These are phyloP conservation scores for Cutaneotrichosporon curvatum DNA, from an alignment of 1,284 basidiomycete genomes.

Conservation along the genomic window DNA sequence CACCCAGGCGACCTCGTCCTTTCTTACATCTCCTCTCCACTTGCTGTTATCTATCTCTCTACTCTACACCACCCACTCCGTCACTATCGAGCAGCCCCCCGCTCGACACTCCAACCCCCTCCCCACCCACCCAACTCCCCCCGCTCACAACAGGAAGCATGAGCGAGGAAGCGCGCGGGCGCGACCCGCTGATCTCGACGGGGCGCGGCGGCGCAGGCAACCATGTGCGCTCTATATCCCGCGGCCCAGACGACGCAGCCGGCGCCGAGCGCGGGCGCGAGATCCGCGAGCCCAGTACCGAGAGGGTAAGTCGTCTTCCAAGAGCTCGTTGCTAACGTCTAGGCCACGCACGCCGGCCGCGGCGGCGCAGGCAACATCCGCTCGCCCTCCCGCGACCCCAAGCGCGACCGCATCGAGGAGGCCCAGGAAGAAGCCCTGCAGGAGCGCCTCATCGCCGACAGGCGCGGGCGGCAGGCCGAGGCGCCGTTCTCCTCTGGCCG, in stretches of 20 bases:
- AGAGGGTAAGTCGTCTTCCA: constrained; percentile 25
- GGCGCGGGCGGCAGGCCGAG: constrained; percentile 38
- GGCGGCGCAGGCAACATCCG: constrained; percentile 46
- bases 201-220: constrained; percentile 46
- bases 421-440: constrained; percentile 38
- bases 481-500: constrained; percentile 39
- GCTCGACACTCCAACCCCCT: background rate
- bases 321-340: background rate
- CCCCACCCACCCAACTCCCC: background rate
- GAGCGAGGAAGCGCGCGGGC: constrained; percentile 15
- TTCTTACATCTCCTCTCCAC: too few species aligned
- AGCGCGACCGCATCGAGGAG: constrained; percentile 23
- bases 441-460: constrained; percentile 39
- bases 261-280: constrained; percentile 41
- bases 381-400: constrained; percentile 35
- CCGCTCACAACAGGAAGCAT: constrained; percentile 13
- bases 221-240: constrained; percentile 36
- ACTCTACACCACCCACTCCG: background rate
- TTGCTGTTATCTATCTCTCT: background rate
- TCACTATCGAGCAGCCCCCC: too few species aligned
- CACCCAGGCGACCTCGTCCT: too few species aligned
- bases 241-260: constrained; percentile 33
- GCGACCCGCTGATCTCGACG: constrained; percentile 32
- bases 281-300: constrained; percentile 19
- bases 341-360: constrained; percentile 44